Percentiles rank a stretch among this genome's conserved stretches.
Conservation (phyloP, 164 flowering plant genomes). For the Vitis labrusca region DNA sequence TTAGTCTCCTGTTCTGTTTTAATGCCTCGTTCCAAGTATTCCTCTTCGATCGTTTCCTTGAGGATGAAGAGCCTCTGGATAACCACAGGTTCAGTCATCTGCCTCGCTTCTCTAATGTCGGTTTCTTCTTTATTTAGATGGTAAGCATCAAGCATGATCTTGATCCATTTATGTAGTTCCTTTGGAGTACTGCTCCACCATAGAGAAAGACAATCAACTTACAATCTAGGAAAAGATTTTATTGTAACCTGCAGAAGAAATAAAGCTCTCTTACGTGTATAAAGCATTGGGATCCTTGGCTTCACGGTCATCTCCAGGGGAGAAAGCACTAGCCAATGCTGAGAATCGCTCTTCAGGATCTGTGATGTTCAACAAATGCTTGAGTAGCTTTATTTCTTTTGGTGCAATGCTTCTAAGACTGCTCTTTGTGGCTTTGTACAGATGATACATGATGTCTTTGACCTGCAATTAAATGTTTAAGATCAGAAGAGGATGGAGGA, state of each 20-base stretch:
- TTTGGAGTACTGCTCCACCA: constrained; percentile 68
- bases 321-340: constrained; percentile 87
- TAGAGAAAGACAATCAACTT: background rate
- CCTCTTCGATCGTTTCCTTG: constrained; percentile 81
- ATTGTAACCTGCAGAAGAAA: background rate
- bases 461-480: constrained; percentile 46
- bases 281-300: constrained; percentile 59
- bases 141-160: constrained; percentile 88
- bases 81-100: constrained; percentile 69
- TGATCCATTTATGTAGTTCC: constrained; percentile 93
- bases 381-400: constrained; percentile 88
- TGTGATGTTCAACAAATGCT: constrained; percentile 76
- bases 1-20: constrained; percentile 27
- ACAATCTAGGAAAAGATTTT: too few species aligned
- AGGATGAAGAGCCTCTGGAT: constrained; percentile 83
- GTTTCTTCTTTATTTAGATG: constrained; percentile 78
- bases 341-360: constrained; percentile 99
- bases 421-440: constrained; percentile 83
- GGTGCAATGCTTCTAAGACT: constrained; percentile 87
- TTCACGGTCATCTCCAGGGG: constrained; percentile 74
- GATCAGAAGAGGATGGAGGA: background rate
- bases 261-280: constrained; percentile 59
- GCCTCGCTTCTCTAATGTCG: constrained; percentile 83
- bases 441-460: constrained; percentile 89
- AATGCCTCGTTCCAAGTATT: constrained; percentile 48